Evolutionary conservation across 495 filamentous ascomycete genomes (phyloP).

Genomic region (Podospora tetraspora): DNA sequence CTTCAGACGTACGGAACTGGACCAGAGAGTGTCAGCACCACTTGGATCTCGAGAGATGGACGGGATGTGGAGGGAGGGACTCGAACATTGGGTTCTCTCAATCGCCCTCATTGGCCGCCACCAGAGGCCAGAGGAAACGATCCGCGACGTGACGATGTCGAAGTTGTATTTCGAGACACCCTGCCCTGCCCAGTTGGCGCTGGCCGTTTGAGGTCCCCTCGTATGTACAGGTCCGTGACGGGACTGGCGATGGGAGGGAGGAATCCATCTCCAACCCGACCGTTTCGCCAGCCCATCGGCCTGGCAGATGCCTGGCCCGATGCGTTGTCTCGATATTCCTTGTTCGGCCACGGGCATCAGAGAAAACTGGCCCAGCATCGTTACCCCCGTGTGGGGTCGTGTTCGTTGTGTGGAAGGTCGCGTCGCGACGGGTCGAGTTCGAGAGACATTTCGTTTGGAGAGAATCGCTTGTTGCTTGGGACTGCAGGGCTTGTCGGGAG

Average conservation of each 20-base stretch:
- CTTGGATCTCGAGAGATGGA: not conserved
- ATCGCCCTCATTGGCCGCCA: not conserved
- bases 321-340: rapidly evolving
- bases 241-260: not conserved
- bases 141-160: not conserved
- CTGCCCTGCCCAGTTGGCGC: not conserved
- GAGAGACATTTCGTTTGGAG: not conserved
- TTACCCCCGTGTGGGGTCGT: not conserved
- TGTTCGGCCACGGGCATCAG: not conserved
- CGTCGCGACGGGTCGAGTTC: not conserved
- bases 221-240: not conserved
- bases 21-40: not conserved
- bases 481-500: not conserved
- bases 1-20: not conserved
- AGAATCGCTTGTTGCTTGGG: not conserved
- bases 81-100: not conserved
- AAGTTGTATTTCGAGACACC: not conserved
- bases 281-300: not conserved
- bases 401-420: not conserved
- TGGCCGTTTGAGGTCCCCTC: not conserved
- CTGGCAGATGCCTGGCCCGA: not conserved
- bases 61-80: not conserved
- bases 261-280: not conserved
- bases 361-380: not conserved
- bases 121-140: not conserved